Evolutionary conservation across 2,329 filamentous ascomycete species (phyloP).

Genomic region (Hirsutella rhossiliensis): DNA sequence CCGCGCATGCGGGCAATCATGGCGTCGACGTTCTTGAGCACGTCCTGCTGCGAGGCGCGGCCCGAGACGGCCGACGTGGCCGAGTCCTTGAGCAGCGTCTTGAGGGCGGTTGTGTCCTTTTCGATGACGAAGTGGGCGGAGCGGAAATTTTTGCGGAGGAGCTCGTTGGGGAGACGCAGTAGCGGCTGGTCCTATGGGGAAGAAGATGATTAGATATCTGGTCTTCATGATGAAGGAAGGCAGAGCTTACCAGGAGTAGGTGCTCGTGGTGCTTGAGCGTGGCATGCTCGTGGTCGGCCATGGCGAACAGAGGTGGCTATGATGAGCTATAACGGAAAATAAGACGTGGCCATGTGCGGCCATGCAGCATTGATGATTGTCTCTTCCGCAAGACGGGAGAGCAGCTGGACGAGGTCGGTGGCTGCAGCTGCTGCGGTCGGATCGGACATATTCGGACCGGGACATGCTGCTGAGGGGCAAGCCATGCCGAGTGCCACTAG

Average conservation of each 20-base stretch:
- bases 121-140: conserved; percentile 67
- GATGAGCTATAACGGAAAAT: neutral
- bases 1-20: conserved; percentile 79
- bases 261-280: conserved; percentile 66
- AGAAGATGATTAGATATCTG: too few species aligned
- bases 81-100: conserved; percentile 47
- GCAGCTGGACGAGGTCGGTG: neutral
- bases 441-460: neutral
- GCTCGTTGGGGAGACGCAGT: conserved; percentile 82
- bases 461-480: neutral
- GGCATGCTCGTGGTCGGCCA: conserved; percentile 50
- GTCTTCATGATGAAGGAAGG: too few species aligned
- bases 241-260: conserved; percentile 48
- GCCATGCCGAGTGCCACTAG: neutral
- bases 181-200: conserved; percentile 72
- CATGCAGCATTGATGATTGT: neutral
- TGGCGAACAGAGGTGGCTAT: conserved; percentile 12
- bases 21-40: conserved; percentile 68
- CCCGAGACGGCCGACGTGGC: conserved; percentile 56
- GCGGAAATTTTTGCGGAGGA: conserved; percentile 90
- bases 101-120: conserved; percentile 52
- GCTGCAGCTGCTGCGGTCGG: neutral
- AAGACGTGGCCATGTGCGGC: neutral
- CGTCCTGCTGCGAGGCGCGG: conserved; percentile 50
- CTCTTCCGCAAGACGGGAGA: neutral